Evolutionary conservation across 1,139 yeast species (phyloP), one percentile per base, ranked within the genome.

Genomic region (Saccharomyces hybrid): DNA sequence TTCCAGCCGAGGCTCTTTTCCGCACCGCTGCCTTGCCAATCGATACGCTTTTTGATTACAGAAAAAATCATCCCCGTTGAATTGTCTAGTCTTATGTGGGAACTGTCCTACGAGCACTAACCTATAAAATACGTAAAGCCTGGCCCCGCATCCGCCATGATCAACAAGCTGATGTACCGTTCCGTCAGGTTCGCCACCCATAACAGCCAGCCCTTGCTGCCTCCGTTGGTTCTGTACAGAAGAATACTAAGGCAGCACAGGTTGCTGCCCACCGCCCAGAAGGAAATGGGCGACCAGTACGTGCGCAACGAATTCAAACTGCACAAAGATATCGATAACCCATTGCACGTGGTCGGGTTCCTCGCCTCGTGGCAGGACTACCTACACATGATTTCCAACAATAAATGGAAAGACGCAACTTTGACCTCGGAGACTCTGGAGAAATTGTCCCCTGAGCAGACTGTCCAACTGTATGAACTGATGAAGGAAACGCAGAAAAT

Each of bases 311-410:
- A 93, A 71, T 93, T 93, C 75, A 82, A 83, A 62, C 86, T 93
- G n/a, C 99, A 95, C 72, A 81, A 82, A 59, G 72, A 75, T 51
- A 79, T 85, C 12, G 96, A 90, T 62, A 90, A 93, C 69, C 98
- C 99, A 1, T 76, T 90, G 42, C 96, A 91, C 67, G 89, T 93
- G 38, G 91, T 95, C 8, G 98, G 97, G 11, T 93, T 93, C 65
- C 77, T 93, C 59, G 82, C 96, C 1, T 86, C 89, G 60, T 93
- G 99, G 99, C 99, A 93, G 67, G 91, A 88, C 63, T 93, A 93
- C 65, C 78, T 88, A 57, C 80, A 81, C 54, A 75, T 78, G 67
- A 78, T 93, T 42, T 83, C 84, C 49, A 87, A 88, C 14, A 95
- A 88, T 2, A 75, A 78, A 47, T 93, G 98, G 98, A 74, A 78